Base-by-base conservation (phyloP, 768 basidiomycete genomes). In the Suillus luteus region DNA sequence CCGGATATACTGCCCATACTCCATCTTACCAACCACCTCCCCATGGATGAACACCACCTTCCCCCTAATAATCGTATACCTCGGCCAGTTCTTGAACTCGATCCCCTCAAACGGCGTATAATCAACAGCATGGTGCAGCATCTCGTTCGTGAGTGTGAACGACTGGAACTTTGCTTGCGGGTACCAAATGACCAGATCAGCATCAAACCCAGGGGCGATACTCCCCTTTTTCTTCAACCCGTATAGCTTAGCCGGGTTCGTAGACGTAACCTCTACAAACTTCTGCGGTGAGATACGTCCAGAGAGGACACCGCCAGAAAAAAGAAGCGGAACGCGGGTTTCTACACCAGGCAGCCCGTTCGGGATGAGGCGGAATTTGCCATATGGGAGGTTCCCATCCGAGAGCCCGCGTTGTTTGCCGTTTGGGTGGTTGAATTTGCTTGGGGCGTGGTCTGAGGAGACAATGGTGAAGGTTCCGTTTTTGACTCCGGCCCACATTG, bases 71-170 rank as follows among this genome's bases (percentile, higher is more conserved):
- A 69, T 62, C 5, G 73, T 74, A 27, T 66, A 48, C 54, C 71
- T 67, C 5, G 77, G 77, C 77, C 77, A 78, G 62, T 78, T 74
- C 15, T 68, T 49, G 33, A 78, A 67, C 22, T 64, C 62, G 55
- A 76, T 70, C 3, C 73, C 77, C 62, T 78, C 77, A 64, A 71
- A 78, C 2, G 77, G 77, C 5, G 77, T 77, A 66, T 78, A 76
- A 57, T 76, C 76, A 54, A 71, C 66, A 48, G 65, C 62, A 57
- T 70, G 67, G 38, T 77, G 67, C 12, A 77, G 64, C 66, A 71
- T 72, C n/a, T 69, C 64, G 51, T 73, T 70, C 2, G 57, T 66
- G 41, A 75, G 63, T 0, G 41, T 67, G 17, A 69, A 62, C 1
- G 67, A 35, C 46, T 65, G 57, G n/a, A 70, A 60, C 3, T 8